These are phyloP conservation scores for Tetrahymena thermophila DNA, from an alignment of 73 alveolate genomes.

Conservation along the genomic window DNA sequence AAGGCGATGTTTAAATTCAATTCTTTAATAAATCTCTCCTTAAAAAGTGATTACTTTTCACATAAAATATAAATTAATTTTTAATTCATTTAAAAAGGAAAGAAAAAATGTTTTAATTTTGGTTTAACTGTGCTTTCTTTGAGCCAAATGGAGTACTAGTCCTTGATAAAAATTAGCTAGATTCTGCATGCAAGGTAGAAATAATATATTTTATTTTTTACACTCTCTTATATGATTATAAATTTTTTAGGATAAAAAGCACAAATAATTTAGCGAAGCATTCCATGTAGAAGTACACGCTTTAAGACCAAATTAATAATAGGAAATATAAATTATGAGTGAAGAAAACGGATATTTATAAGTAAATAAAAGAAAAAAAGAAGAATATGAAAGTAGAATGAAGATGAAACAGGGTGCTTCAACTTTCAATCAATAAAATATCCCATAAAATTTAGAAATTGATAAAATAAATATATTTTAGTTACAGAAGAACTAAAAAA, in stretches of 20 bases:
- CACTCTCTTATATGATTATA: not conserved
- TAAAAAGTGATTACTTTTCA: not conserved
- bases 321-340: not conserved
- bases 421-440: not conserved
- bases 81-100: not conserved
- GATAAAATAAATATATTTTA: no score
- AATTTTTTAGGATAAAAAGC: not conserved
- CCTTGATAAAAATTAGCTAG: conserved; percentile 64
- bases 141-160: conserved; percentile 45
- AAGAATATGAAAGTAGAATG: not conserved
- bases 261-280: not conserved
- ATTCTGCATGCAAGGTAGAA: conserved; percentile 62
- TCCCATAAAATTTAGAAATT: no score
- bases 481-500: no score
- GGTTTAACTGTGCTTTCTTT: conserved; percentile 21
- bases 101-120: conserved; percentile 34
- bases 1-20: conserved; percentile 26
- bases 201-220: not conserved
- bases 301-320: not conserved
- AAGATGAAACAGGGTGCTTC: not conserved
- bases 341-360: not conserved
- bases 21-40: conserved; percentile 30
- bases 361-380: not conserved
- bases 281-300: not conserved
- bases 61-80: not conserved